Conservation (phyloP, 2,329 filamentous ascomycete genomes). For the Claviceps maximensis region DNA sequence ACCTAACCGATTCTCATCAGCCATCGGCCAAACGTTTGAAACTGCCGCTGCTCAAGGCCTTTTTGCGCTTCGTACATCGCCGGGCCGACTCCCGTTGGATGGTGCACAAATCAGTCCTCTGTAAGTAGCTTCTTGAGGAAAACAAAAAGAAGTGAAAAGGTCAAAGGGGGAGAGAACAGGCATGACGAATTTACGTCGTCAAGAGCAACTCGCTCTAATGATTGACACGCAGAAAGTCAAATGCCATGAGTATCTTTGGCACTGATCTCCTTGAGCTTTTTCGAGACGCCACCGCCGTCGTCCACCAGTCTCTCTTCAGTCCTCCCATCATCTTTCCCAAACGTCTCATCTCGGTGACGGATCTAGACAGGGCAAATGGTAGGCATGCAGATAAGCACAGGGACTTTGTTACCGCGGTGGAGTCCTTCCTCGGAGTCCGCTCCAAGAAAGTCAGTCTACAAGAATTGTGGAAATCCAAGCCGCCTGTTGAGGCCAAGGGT, state of each 20-base stretch:
- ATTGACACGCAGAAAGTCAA: conserved; percentile 8
- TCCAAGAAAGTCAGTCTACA: conserved; percentile 10
- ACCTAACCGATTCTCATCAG: neutral
- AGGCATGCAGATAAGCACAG: conserved; percentile 6
- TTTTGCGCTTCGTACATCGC: conserved; percentile 17
- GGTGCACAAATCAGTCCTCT: conserved; percentile 9
- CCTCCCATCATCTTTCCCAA: conserved; percentile 1
- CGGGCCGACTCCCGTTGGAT: conserved; percentile 5
- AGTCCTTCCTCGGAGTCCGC: conserved; percentile 11
- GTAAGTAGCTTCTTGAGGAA: conserved; percentile 8
- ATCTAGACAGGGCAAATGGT: conserved; percentile 9
- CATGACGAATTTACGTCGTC: neutral
- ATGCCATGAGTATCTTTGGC: conserved; percentile 12
- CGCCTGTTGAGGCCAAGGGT: conserved; percentile 11
- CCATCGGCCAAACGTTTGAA: conserved; percentile 11
- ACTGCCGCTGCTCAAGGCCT: conserved; percentile 15
- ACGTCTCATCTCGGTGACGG: conserved; percentile 15
- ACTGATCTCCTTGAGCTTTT: conserved; percentile 15
- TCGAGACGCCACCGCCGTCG: conserved; percentile 8
- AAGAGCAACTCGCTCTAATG: neutral
- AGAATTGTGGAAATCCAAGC: conserved; percentile 11
- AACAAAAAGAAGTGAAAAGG: neutral
- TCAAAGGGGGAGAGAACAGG: neutral
- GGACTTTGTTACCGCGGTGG: conserved; percentile 14
- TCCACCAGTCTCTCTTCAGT: conserved; percentile 5